phyloP scores from a whole-genome alignment of 2,329 filamentous ascomycete species.

The Fusarium sp. region DNA sequence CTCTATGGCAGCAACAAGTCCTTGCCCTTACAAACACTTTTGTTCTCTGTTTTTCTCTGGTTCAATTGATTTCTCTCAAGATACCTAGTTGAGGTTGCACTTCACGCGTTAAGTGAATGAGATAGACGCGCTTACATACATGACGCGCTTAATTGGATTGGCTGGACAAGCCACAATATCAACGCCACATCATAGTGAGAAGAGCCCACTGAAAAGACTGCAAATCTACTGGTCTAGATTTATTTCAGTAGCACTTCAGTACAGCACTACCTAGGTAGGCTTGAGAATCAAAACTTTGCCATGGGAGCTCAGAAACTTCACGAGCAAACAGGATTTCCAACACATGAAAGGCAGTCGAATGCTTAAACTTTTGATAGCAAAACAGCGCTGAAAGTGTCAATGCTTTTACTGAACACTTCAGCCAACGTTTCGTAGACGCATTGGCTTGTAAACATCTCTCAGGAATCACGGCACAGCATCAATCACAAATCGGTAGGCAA shows the following conservation, averaged over 20 bases:
- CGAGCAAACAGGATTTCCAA: neutral
- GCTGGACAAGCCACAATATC: conserved; percentile 8
- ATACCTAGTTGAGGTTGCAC: neutral
- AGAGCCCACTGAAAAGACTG: neutral
- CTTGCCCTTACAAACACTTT: neutral
- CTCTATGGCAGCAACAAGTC: neutral
- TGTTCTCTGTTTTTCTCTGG: neutral
- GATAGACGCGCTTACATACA: conserved; percentile 12
- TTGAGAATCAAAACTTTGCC: neutral
- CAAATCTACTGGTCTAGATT: neutral
- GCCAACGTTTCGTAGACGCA: neutral
- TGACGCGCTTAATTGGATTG: conserved; percentile 20
- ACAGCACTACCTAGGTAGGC: neutral
- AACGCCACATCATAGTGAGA: conserved; percentile 3
- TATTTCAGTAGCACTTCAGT: neutral
- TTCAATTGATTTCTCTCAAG: conserved; percentile 1
- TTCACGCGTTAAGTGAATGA: conserved; percentile 19
- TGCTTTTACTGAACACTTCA: neutral
- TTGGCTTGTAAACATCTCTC: neutral
- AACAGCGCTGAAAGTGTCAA: neutral
- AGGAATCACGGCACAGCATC: neutral
- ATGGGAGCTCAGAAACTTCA: neutral
- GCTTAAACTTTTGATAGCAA: neutral
- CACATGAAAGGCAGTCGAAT: neutral
- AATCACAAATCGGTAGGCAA: neutral